Base-by-base conservation (phyloP, 2,329 filamentous ascomycete species). In the Pseudocercospora musae region DNA sequence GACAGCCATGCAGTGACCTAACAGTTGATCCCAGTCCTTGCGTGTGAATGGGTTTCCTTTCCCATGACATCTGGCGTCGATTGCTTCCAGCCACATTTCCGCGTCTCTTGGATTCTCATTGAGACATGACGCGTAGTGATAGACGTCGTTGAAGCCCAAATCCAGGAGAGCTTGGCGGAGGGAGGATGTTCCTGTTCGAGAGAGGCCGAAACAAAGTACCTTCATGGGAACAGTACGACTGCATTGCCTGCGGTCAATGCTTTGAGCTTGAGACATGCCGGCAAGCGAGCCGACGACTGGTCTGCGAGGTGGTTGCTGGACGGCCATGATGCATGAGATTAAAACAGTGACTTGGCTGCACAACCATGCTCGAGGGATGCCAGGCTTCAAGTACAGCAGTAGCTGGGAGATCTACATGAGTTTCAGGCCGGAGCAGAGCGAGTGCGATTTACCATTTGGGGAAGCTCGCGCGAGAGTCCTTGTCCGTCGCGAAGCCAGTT, bases 161-260 rank as follows among this genome's bases (percentile, higher is more conserved):
- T 84, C 78, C 69, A 85, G 81, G 72, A 89, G 81, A 20, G 87
- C 87, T 63, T 65, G 61, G 6, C 63, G 62, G 9, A 69, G 63
- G 21, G 54, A 89, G 37, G 85, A 82, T 70, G 87, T 89, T 70
- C 87, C 87, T 6, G 87, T 90, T 64, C 87, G 81, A 59, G 85
- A 85, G 20, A 89, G 79, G 46, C 87, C 87, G 0, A 90, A 81
- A 55, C 86, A 82, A 44, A 90, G 82, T 48, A 90, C 83, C 73
- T 85, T 85, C 86, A 90, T 89, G 42, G 87, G 87, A 54, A 63
- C 58, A 4, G 50, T 58, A 1, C 66, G 62, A 52, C 44, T 58
- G 58, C 61, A 55, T 10, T 60, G 23, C n/a, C 66, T 59, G 18
- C 61, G 61, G 42, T 66, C 64, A 33, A 64, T 64, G 60, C 63